Conservation (phyloP, 2,329 filamentous ascomycete genomes). For the Aspergillus pseudoglaucus region DNA sequence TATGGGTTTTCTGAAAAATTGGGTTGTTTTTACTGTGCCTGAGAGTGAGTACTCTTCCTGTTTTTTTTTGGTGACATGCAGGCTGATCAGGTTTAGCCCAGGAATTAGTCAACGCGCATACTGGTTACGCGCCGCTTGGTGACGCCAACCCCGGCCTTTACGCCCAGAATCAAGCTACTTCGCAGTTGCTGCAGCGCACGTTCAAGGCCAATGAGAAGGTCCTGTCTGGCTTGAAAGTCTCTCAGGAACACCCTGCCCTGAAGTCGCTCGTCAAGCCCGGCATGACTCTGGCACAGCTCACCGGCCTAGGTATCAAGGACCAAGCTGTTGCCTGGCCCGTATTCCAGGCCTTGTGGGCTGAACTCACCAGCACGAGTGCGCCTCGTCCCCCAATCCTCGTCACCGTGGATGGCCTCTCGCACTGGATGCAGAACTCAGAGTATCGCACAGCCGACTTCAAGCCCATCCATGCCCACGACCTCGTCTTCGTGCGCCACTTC, state of each 20-base stretch:
- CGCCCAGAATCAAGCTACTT: constrained; percentile 70
- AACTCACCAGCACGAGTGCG: constrained; percentile 55
- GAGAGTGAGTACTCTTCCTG: constrained; percentile 58
- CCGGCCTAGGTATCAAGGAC: constrained; percentile 63
- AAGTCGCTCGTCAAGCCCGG: constrained; percentile 53
- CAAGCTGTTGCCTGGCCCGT: constrained; percentile 72
- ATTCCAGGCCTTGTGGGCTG: constrained; percentile 73
- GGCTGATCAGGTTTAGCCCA: constrained; percentile 51
- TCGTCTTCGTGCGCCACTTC: constrained; percentile 70
- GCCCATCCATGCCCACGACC: constrained; percentile 77
- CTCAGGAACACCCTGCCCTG: constrained; percentile 52
- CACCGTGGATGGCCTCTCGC: constrained; percentile 68
- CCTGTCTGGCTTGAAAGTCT: constrained; percentile 49
- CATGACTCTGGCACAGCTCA: constrained; percentile 61
- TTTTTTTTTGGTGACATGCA: background rate
- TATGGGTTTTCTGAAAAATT: constrained; percentile 73
- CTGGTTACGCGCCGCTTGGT: constrained; percentile 68
- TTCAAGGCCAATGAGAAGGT: constrained; percentile 63
- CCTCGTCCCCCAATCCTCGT: constrained; percentile 62
- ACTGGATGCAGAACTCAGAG: constrained; percentile 70
- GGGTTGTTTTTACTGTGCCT: constrained; percentile 83
- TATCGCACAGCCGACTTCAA: constrained; percentile 69
- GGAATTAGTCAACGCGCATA: constrained; percentile 72
- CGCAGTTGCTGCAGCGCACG: constrained; percentile 67
- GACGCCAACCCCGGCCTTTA: constrained; percentile 53